Percentiles rank a stretch among this genome's conserved stretches.
Evolutionary conservation across 768 basidiomycete genomes (phyloP).

Genomic region (Neoboletus magnificus): DNA sequence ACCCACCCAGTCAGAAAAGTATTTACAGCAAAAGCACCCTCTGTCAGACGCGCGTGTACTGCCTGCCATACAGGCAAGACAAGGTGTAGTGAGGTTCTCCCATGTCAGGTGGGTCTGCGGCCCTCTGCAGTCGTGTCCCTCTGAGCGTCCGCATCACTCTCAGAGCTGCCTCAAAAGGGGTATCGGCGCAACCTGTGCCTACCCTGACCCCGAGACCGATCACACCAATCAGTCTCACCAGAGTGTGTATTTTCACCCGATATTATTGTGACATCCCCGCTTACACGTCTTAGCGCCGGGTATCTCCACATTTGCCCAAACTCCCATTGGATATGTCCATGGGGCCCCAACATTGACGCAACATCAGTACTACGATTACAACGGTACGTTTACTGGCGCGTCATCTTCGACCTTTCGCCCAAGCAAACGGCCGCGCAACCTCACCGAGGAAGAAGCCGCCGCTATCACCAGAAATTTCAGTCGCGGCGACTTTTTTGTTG

Average conservation of each 20-base stretch:
- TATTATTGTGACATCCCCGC: neutral
- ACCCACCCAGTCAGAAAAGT: conserved; percentile 9
- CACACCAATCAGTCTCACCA: conserved; percentile 37
- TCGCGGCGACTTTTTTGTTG: conserved; percentile 81
- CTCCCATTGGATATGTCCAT: conserved; percentile 38
- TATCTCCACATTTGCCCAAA: conserved; percentile 37
- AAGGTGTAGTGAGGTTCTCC: conserved; percentile 75
- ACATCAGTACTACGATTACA: conserved; percentile 76
- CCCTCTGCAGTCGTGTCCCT: conserved; percentile 8
- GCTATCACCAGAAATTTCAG: conserved; percentile 81
- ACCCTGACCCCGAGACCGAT: conserved; percentile 72
- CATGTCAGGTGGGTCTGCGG: conserved; percentile 60
- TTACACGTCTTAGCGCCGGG: conserved; percentile 28
- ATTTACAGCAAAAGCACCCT: conserved; percentile 68
- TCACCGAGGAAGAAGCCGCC: conserved; percentile 81
- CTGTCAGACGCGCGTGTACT: conserved; percentile 74
- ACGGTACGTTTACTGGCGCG: conserved; percentile 60
- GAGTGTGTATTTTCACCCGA: conserved; percentile 15
- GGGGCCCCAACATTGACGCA: conserved; percentile 49
- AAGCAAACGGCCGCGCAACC: conserved; percentile 70
- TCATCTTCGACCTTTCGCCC: conserved; percentile 79
- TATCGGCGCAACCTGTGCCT: conserved; percentile 63
- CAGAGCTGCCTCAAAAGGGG: conserved; percentile 84
- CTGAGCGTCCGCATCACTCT: conserved; percentile 1
- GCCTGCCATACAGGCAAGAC: conserved; percentile 85